Evolutionary conservation across 768 basidiomycete species (phyloP), one percentile per base, ranked within the genome.

Genomic region (Tylopilus sp.): DNA sequence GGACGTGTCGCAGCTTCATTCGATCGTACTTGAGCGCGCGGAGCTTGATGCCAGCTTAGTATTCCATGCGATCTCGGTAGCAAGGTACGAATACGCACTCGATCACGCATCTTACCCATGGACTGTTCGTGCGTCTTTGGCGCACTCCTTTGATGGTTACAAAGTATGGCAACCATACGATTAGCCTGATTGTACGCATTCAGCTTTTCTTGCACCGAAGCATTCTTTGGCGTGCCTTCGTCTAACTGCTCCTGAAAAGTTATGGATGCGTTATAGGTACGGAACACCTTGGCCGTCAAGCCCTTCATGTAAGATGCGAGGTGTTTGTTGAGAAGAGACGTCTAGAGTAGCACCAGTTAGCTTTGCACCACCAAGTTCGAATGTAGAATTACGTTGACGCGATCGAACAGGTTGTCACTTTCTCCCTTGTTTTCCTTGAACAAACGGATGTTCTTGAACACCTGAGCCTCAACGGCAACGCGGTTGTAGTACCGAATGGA

Each of bases 221-320:
- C 86, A 60, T 84, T 75, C 59, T 78, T 75, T 3, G 82, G 84
- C 9, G 80, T 87, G 48, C 82, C 81, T 56, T 85, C 79, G 61
- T 95, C 91, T 55, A 98, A 76, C 57, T 96, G 85, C 41, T 89
- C 78, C 67, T 98, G 93, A 77, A 98, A 97, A 3, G 96, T 97
- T 67, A 84, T 85, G 24, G 97, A 98, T 22, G 97, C 97, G 65
- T 99, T 99, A 76, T 90, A 99, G 47, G 97, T 99, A 92, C 97
- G 96, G 79, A 99, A 99, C 25, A 99, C 97, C 70, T 99, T 99
- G 53, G 97, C 97, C 0, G 97, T 96, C 25, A 99, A 80, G 17
- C 97, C 97, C 56, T 94, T 91, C 97, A 98, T 99, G 70, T 96
- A 93, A 26, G 81, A 83, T 41, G 82, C 83, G 54, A 99, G 78